Base-by-base conservation (phyloP, 2,329 filamentous ascomycete species). In the Colletotrichum incanum region DNA sequence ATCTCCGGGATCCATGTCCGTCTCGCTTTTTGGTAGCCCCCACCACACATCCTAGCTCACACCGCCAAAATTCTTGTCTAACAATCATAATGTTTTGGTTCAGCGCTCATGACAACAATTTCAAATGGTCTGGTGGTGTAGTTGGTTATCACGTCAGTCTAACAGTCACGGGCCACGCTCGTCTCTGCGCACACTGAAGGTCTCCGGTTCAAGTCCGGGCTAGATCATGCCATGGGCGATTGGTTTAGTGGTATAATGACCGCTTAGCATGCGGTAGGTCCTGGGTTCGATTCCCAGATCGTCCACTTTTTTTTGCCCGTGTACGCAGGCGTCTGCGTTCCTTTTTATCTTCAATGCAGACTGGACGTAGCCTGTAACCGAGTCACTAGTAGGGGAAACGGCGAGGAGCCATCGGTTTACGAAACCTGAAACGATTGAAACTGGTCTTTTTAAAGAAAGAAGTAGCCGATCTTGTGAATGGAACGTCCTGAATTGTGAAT, bases 101-200 rank as follows among this genome's bases (percentile, higher is more conserved):
- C 5, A 12, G 12, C 1, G 0, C 1, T 0, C 2, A 3, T 4
- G 18, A 2, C 64, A 71, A 58, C 58, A 62, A 71, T 23, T 3
- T 18, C 7, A 14, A 14, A 26, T 45, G 68, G 68, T 68, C 58
- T 71, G 56, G 67, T 80, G 77, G 78, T 79, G 78, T 79, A 80
- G 83, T 84, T 84, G 83, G 82, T 84, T 84, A 84, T 84, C 83
- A 84, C 83, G 80, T 84, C 81, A 84, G 83, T 84, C 82, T 84
- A 85, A 85, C 82, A 80, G 23, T 3, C 12, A 14, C 34, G 43
- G 26, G 7, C 8, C 26, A 34, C 23, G 34, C 34, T 41, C 5
- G n/a, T 23, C 11, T 3, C 16, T 50, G 28, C 3, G 55, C 28
- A 39, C 69, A 72, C 69, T 72, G 69, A 69, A 72, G 65, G 69